A percentile compares a stretch with the other conserved stretches of the same genome.
Conservation (phyloP, 345 rosid species). For the Clausena lansium region DNA sequence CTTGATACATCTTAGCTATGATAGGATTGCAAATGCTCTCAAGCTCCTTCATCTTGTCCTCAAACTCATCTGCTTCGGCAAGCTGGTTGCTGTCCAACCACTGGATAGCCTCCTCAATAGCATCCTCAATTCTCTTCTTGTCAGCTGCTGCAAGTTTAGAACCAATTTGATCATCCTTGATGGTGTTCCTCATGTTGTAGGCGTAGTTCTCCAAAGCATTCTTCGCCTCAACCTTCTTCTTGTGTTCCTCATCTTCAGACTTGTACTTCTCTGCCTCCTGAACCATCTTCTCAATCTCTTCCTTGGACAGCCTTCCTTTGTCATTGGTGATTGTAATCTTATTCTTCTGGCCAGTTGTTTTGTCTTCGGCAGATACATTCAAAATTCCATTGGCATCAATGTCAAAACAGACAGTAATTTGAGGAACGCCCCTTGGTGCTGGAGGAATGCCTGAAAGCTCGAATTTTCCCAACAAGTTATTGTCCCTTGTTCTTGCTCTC, state of each 20-base stretch:
- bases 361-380: constrained; percentile 65
- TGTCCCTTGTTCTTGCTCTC: constrained; percentile 29
- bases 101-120: constrained; percentile 45
- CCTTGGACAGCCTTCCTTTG: constrained; percentile 58
- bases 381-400: constrained; percentile 37
- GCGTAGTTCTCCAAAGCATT: constrained; percentile 46
- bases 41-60: constrained; percentile 64
- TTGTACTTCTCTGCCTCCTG: constrained; percentile 67
- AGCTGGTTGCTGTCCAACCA: constrained; percentile 59
- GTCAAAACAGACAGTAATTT: constrained; percentile 16
- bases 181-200: constrained; percentile 61
- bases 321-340: constrained; percentile 66
- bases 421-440: constrained; percentile 40
- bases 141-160: constrained; percentile 46
- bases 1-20: constrained; percentile 57
- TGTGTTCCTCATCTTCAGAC: constrained; percentile 58
- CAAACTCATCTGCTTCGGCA: constrained; percentile 59
- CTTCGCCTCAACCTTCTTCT: constrained; percentile 67
- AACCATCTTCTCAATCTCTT: constrained; percentile 66
- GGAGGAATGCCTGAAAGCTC: constrained; percentile 48
- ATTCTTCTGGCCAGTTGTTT: constrained; percentile 68
- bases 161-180: constrained; percentile 54
- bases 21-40: constrained; percentile 60
- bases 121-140: constrained; percentile 66
- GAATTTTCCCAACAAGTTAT: constrained; percentile 40